phyloP scores from a whole-genome alignment of 257 asterid genomes.

The Petunia secreta region DNA sequence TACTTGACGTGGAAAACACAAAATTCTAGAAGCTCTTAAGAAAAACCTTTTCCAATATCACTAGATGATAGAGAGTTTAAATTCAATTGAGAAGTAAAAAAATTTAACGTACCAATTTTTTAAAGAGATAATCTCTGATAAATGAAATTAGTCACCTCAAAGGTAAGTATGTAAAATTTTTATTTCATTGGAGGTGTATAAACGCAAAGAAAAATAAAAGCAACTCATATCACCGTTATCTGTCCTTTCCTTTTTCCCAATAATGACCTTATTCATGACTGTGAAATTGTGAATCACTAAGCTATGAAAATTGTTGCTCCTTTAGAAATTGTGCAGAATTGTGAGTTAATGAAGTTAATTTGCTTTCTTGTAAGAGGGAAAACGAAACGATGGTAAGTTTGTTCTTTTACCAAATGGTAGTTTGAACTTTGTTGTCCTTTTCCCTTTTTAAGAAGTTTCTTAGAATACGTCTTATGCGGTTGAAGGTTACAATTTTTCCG shows the following conservation, averaged over 20 bases:
- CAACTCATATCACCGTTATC: neutral
- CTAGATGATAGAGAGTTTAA: neutral
- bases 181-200: no score
- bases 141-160: no score
- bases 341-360: neutral
- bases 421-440: conserved; percentile 1
- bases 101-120: no score
- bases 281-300: neutral
- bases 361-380: neutral
- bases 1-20: neutral
- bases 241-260: no score
- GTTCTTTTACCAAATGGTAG: neutral
- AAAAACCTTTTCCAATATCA: neutral
- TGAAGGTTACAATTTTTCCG: neutral
- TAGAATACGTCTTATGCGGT: neutral
- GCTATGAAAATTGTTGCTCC: no score
- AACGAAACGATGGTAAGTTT: neutral
- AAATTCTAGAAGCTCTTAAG: neutral
- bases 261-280: no score
- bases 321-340: neutral
- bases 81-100: no score
- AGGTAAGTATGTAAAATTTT: no score
- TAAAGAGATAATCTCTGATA: no score
- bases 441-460: neutral
- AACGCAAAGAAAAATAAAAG: neutral